Conservation (phyloP, 148 eudicot species). For the Fagopyrum tataricum region DNA sequence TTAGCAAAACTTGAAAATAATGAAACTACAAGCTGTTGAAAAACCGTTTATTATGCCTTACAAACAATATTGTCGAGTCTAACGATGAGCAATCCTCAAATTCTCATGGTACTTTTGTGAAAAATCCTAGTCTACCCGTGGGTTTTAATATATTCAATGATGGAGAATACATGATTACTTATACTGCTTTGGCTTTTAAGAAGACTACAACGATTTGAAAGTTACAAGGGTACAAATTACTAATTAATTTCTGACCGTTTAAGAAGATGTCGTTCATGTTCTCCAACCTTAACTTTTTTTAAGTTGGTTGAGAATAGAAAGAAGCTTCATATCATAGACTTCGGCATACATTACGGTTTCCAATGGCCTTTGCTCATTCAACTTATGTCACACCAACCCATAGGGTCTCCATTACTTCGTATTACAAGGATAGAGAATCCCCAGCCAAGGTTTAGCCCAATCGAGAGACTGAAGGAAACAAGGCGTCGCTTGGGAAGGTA, state of each 20-base stretch:
- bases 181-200: no score
- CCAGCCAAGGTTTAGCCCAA: conserved; percentile 38
- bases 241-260: neutral
- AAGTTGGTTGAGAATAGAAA: neutral
- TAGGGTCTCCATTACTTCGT: no score
- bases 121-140: no score
- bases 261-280: neutral
- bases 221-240: neutral
- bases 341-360: conserved; percentile 26
- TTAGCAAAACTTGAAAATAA: no score
- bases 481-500: conserved; percentile 34
- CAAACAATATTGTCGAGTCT: no score
- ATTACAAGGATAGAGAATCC: conserved; percentile 38
- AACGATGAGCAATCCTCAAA: no score
- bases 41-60: no score
- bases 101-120: no score
- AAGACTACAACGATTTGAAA: neutral
- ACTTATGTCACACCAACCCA: conserved; percentile 21
- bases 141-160: no score
- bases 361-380: conserved; percentile 39
- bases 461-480: conserved; percentile 35
- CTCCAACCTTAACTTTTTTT: neutral
- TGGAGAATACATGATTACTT: no score
- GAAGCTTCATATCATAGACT: no score
- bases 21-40: no score